Evolutionary conservation across 176 grass and related monocot species (phyloP), one percentile per base, ranked within the genome.

Genomic region (Eleusine coracana): DNA sequence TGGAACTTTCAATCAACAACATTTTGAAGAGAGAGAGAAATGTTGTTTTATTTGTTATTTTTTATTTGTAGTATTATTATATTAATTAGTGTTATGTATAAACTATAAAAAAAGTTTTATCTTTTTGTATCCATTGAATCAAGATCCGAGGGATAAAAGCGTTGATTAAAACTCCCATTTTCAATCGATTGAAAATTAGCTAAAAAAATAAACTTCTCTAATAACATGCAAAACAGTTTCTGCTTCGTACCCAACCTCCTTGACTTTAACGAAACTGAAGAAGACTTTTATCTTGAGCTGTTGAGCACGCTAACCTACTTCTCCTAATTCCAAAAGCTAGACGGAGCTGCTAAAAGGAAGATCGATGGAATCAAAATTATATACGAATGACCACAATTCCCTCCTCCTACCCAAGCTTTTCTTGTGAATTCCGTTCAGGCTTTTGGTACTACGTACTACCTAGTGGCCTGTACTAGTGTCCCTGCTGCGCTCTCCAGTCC

Each of bases 251-350:
- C 81, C 21, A 76, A 75, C 21, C 60, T 56, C 46, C n/a, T 34
- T 56, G 73, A 77, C 50, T 77, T 46, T 3, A 68, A 23, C 48
- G n/a, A 76, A 67, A 77, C 17, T 68, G 45, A 45, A 68, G 23
- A 27, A 13, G 13, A 55, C 38, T 0, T 18, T 36, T 46, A 39
- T 13, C 66, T 70, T 77, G 50, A 49, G 81, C 66, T 13, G 52
- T 70, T 77, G 50, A 49, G 81, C 66, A 36, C 25, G n/a, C 73
- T n/a, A 75, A 25, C 73, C 3, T 37, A 50, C 3, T 29, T 37
- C 36, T 48, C 64, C 62, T 15, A 41, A 23, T 77, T 3, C 38
- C 20, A 85, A 78, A 71, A 59, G 8, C 17, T 18, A 31, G 16
- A 31, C 16, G 44, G 39, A 73, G 44, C 58, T 37, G 10, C 46